These are phyloP conservation scores for Fusarium acutatum DNA, from an alignment of 2,329 filamentous ascomycete genomes.

Conservation along the genomic window DNA sequence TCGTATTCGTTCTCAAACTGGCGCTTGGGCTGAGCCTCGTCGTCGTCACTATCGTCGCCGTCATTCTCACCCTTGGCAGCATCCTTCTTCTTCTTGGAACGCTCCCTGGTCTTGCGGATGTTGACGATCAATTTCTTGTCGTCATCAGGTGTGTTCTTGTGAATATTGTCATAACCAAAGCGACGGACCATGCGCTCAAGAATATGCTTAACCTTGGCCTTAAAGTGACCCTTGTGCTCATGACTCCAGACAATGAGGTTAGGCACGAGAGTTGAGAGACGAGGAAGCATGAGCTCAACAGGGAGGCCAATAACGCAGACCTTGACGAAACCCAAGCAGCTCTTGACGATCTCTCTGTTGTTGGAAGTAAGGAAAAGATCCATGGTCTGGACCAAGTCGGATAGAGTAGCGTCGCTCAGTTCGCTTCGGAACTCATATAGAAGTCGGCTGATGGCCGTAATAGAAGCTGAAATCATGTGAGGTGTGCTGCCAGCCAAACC, in stretches of 20 bases:
- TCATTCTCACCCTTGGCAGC: constrained; percentile 65
- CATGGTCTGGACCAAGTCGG: constrained; percentile 91
- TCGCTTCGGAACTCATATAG: constrained; percentile 87
- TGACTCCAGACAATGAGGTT: constrained; percentile 96
- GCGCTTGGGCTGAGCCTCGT: constrained; percentile 57
- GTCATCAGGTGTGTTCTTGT: constrained; percentile 81
- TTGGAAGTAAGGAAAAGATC: constrained; percentile 96
- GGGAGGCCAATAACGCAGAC: constrained; percentile 90
- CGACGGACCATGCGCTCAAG: constrained; percentile 92
- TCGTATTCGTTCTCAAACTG: constrained; percentile 94
- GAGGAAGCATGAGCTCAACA: constrained; percentile 78
- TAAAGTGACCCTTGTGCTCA: constrained; percentile 97
- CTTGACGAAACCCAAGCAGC: constrained; percentile 95
- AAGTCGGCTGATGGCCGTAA: constrained; percentile 92
- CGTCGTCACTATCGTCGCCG: constrained; percentile 65
- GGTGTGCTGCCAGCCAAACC: constrained; percentile 91
- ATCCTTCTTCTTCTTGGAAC: constrained; percentile 89
- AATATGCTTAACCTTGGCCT: constrained; percentile 97
- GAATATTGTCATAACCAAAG: constrained; percentile 84
- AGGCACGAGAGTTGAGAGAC: constrained; percentile 80
- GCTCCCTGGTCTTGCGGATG: constrained; percentile 93
- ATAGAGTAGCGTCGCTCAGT: constrained; percentile 74
- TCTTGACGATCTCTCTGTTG: constrained; percentile 95
- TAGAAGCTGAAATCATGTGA: constrained; percentile 97
- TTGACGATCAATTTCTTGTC: constrained; percentile 92